Evolutionary conservation across 345 rosid species (phyloP).

Genomic region (Moringa oleifera): DNA sequence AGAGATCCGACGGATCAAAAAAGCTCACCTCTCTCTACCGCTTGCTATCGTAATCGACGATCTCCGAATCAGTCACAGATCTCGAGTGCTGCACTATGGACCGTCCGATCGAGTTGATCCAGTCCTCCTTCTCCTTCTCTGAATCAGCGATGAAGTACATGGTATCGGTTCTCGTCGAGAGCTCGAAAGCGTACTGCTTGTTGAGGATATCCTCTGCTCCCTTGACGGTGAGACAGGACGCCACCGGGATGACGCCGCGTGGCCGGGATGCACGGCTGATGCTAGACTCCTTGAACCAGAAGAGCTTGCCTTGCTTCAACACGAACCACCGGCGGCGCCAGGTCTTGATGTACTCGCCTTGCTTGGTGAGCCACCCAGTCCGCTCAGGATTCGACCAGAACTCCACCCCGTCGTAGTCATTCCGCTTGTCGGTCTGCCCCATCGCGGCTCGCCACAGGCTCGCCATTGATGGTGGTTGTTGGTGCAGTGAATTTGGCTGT

Average conservation of each 20-base stretch:
- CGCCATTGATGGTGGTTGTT: slow-evolving; percentile 10
- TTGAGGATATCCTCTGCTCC: slow-evolving; percentile 68
- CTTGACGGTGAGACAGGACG: slow-evolving; percentile 58
- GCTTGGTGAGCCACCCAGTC: slow-evolving; percentile 63
- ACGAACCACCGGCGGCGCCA: slow-evolving; percentile 85
- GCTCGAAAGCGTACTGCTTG: slow-evolving; percentile 57
- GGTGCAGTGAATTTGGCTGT: not conserved
- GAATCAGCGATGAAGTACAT: slow-evolving; percentile 70
- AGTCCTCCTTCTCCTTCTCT: slow-evolving; percentile 74
- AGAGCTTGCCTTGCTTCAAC: slow-evolving; percentile 59
- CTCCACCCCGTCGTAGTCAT: slow-evolving; percentile 42
- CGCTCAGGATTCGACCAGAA: slow-evolving; percentile 71
- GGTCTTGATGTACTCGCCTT: slow-evolving; percentile 67
- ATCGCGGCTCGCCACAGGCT: slow-evolving; percentile 46
- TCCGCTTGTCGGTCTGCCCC: slow-evolving; percentile 23
- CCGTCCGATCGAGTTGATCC: slow-evolving; percentile 78
- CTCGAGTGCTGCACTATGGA: slow-evolving; percentile 70
- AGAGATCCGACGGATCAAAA: not conserved
- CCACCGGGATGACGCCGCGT: slow-evolving; percentile 63
- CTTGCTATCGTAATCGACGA: slow-evolving; percentile 56
- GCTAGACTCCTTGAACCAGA: slow-evolving; percentile 69
- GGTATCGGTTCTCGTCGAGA: slow-evolving; percentile 47
- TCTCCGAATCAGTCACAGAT: slow-evolving; percentile 66
- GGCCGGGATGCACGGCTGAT: slow-evolving; percentile 50
- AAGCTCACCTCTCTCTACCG: slow-evolving; percentile 12